A percentile compares a stretch with the other conserved stretches of the same genome.
These are phyloP conservation scores for Pilobolus umbonatus DNA, from an alignment of 192 early-diverging fungal genomes.

Conservation along the genomic window DNA sequence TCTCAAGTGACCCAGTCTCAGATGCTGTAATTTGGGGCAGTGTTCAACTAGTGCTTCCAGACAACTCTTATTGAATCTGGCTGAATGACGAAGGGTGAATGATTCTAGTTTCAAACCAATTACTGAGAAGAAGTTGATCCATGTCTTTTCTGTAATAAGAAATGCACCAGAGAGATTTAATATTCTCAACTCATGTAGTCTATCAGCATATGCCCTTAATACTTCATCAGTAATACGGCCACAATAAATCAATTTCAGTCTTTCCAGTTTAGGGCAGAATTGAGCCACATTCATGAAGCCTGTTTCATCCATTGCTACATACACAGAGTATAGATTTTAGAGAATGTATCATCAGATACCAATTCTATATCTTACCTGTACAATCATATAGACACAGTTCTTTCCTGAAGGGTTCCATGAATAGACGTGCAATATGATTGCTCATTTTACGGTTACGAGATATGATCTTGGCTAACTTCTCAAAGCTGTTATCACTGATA, in stretches of 20 bases:
- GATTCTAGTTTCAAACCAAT: slow-evolving; percentile 47
- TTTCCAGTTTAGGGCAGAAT: slow-evolving; percentile 56
- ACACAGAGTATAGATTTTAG: not conserved
- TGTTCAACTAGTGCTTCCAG: slow-evolving; percentile 41
- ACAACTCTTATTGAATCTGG: slow-evolving; percentile 47
- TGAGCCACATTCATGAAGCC: slow-evolving; percentile 56
- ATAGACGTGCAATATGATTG: slow-evolving; percentile 59
- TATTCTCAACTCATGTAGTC: slow-evolving; percentile 42
- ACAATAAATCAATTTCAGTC: slow-evolving; percentile 66
- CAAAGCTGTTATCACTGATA: slow-evolving; percentile 62
- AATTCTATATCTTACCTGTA: slow-evolving; percentile 38
- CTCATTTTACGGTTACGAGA: slow-evolving; percentile 67
- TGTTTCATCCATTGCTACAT: slow-evolving; percentile 37
- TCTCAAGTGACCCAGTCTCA: slow-evolving; percentile 44
- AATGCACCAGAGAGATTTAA: slow-evolving; percentile 69
- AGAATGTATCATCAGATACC: not conserved
- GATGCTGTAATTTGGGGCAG: slow-evolving; percentile 39
- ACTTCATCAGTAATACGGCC: slow-evolving; percentile 58
- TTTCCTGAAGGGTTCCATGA: slow-evolving; percentile 55
- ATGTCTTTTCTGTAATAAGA: slow-evolving; percentile 56
- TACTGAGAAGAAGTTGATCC: slow-evolving; percentile 52
- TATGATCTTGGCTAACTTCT: slow-evolving; percentile 73
- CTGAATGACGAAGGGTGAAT: slow-evolving; percentile 55
- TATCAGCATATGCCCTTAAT: slow-evolving; percentile 36
- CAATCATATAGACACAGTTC: slow-evolving; percentile 75